These are phyloP conservation scores for Coniosporium apollinis DNA, from an alignment of 495 filamentous ascomycete species.

Conservation along the genomic window DNA sequence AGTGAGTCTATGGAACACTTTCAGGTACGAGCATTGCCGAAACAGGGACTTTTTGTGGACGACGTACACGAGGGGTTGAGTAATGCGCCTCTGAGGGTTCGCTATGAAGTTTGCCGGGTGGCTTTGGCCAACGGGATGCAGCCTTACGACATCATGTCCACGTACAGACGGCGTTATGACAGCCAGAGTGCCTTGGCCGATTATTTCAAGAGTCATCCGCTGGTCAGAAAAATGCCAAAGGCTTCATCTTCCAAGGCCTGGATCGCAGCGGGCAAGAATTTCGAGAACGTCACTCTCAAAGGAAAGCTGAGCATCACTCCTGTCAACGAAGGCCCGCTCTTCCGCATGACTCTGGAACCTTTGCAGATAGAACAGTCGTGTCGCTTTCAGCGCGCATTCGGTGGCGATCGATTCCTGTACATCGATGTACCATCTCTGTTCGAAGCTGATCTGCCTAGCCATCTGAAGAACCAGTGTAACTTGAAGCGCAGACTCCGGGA, in stretches of 20 bases:
- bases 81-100: not conserved
- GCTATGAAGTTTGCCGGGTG: constrained; percentile 1
- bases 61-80: not conserved
- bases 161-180: not conserved
- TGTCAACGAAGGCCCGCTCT: constrained; percentile 5
- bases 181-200: constrained; percentile 6
- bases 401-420: constrained; percentile 18
- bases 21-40: not conserved
- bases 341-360: constrained; percentile 12
- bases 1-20: not conserved
- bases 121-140: not conserved
- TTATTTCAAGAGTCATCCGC: not conserved
- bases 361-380: constrained; percentile 10
- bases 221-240: not conserved
- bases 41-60: not conserved
- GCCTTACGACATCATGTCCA: not conserved
- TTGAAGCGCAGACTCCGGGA: constrained; percentile 6
- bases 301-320: constrained; percentile 10
- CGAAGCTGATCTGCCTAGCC: not conserved
- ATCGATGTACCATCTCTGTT: constrained; percentile 11
- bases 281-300: constrained; percentile 14
- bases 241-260: constrained; percentile 3
- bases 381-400: constrained; percentile 16
- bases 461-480: constrained; percentile 7
- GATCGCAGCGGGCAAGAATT: constrained; percentile 4